Evolutionary conservation across 805 yeast genomes (phyloP).

Genomic region (Schizosaccharomyces osmophilus): DNA sequence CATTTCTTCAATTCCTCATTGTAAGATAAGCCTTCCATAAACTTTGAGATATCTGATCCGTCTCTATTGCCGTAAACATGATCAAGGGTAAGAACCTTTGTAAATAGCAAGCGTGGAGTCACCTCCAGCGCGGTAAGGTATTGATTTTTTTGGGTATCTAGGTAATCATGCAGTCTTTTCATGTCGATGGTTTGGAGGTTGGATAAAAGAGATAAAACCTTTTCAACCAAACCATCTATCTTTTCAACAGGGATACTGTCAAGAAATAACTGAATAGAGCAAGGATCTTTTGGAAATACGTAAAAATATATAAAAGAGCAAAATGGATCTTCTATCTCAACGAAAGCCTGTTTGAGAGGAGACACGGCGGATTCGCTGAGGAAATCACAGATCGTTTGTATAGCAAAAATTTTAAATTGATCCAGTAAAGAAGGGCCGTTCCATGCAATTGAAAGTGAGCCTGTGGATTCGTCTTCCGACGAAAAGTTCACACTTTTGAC

Average conservation of each 20-base stretch:
- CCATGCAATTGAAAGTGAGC: conserved; percentile 55
- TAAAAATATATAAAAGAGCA: conserved; percentile 47
- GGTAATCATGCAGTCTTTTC: conserved; percentile 36
- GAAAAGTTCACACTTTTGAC: conserved; percentile 38
- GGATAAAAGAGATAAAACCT: conserved; percentile 25
- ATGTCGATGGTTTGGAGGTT: conserved; percentile 41
- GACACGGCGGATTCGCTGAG: conserved; percentile 59
- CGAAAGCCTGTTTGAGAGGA: conserved; percentile 40
- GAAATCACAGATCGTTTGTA: conserved; percentile 47
- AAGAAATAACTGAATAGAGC: conserved; percentile 11
- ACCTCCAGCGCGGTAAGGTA: conserved; percentile 15
- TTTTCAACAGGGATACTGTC: conserved; percentile 55
- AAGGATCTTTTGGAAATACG: conserved; percentile 38
- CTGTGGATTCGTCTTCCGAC: conserved; percentile 65
- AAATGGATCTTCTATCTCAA: conserved; percentile 60
- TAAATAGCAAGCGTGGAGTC: conserved; percentile 1
- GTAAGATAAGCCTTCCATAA: conserved; percentile 32
- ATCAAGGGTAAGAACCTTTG: conserved; percentile 23
- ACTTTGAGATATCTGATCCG: conserved; percentile 31
- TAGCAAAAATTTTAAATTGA: conserved; percentile 33
- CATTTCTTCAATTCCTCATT: conserved; percentile 35
- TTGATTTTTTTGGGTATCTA: conserved; percentile 40
- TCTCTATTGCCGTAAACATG: conserved; percentile 40
- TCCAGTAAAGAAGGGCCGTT: conserved; percentile 47
- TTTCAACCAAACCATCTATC: conserved; percentile 28